These are phyloP conservation scores for Candida manassasensis DNA, from an alignment of 805 yeast species.

Conservation along the genomic window DNA sequence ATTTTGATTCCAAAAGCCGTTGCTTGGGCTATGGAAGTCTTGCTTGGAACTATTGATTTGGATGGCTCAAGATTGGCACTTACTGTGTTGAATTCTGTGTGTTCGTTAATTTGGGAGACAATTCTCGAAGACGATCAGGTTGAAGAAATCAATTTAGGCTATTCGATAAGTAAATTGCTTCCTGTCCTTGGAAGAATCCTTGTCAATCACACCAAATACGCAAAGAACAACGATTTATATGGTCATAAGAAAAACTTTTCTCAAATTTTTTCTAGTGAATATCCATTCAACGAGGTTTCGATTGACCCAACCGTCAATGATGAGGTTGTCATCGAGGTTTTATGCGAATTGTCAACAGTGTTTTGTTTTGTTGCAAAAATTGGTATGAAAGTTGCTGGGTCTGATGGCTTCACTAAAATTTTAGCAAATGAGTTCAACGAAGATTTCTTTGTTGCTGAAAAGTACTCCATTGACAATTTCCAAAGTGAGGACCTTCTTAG, in stretches of 20 bases:
- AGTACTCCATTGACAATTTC: constrained; percentile 38
- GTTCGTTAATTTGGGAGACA: constrained; percentile 34
- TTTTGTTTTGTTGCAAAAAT: constrained; percentile 52
- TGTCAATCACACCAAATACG: constrained; percentile 46
- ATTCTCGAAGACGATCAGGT: constrained; percentile 23
- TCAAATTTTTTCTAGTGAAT: constrained; percentile 59
- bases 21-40: constrained; percentile 56
- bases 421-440: constrained; percentile 27
- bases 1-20: constrained; percentile 44
- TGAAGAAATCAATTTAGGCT: constrained; percentile 36
- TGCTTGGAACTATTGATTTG: constrained; percentile 46
- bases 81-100: constrained; percentile 50
- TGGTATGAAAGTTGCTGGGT: constrained; percentile 37
- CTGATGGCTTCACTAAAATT: constrained; percentile 41
- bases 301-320: constrained; percentile 73
- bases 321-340: constrained; percentile 62
- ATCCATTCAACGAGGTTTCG: constrained; percentile 61
- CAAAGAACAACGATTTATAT: constrained; percentile 44
- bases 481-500: constrained; percentile 39
- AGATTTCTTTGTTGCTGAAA: constrained; percentile 36
- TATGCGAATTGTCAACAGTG: constrained; percentile 65
- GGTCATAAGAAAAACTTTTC: constrained; percentile 63
- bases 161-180: constrained; percentile 46
- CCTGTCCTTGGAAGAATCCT: constrained; percentile 53
- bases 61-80: constrained; percentile 63